These are phyloP conservation scores for Leptomonas seymouri DNA, from an alignment of 208 protist genomes.

Conservation along the genomic window DNA sequence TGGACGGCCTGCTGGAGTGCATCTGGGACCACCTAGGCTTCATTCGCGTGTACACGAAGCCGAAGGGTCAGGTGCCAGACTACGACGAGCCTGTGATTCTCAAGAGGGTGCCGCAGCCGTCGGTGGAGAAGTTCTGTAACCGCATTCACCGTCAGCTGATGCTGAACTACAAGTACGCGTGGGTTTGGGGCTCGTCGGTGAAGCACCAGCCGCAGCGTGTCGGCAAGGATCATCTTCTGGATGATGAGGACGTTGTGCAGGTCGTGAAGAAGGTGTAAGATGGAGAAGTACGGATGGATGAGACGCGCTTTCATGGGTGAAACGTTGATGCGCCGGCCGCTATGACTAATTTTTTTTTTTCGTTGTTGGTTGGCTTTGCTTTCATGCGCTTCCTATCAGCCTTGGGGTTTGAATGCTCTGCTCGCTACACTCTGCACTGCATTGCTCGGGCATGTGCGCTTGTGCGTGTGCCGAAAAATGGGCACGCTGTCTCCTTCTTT, in stretches of 20 bases:
- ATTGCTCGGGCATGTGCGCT: too few relatives aligned
- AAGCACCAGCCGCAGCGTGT: constrained; percentile 98
- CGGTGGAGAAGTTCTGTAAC: constrained; percentile 97
- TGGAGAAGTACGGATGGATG: neutral
- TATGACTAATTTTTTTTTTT: too few relatives aligned
- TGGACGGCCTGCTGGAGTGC: constrained; percentile 98
- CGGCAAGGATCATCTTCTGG: constrained; percentile 97
- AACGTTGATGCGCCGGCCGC: too few relatives aligned
- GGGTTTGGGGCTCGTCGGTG: constrained; percentile 98
- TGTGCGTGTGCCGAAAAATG: neutral
- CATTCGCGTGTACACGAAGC: constrained; percentile 98
- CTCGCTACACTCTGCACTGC: too few relatives aligned
- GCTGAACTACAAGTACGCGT: constrained; percentile 98
- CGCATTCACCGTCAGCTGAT: constrained; percentile 98
- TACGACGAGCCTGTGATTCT: constrained; percentile 98
- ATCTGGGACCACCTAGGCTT: constrained; percentile 99
- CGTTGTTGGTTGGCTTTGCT: too few relatives aligned
- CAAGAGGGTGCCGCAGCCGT: constrained; percentile 75
- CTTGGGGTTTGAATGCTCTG: too few relatives aligned
- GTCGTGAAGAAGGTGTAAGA: constrained; percentile 97
- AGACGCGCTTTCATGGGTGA: too few relatives aligned
- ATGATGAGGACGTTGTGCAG: constrained; percentile 99
- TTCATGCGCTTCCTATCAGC: too few relatives aligned
- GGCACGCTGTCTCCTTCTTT: too few relatives aligned
- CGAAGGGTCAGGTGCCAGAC: constrained; percentile 97